These are phyloP conservation scores for Musa troglodytarum DNA, from an alignment of 176 grass and related monocot genomes.

Conservation along the genomic window DNA sequence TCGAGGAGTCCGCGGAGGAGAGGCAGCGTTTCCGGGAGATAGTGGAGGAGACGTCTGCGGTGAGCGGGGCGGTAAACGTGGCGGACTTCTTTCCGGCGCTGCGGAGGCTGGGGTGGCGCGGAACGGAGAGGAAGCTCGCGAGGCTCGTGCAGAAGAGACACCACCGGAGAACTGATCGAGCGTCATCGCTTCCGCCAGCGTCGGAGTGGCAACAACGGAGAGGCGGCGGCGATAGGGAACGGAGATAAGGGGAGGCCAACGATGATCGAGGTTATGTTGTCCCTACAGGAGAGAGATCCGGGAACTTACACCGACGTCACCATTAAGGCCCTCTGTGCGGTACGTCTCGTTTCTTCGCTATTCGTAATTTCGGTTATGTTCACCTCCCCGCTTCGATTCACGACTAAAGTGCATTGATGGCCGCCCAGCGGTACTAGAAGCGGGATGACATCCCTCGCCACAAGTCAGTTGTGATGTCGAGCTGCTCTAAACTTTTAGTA, in stretches of 20 bases:
- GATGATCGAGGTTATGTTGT: constrained; percentile 39
- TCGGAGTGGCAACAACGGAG: neutral
- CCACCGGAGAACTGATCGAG: constrained; percentile 6
- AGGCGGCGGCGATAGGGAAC: neutral
- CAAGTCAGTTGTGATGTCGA: neutral
- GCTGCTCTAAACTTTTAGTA: neutral
- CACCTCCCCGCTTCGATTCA: too few relatives aligned
- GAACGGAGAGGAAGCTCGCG: neutral
- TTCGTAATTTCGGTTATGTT: too few relatives aligned
- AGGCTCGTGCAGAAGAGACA: constrained; percentile 25
- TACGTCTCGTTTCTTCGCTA: neutral
- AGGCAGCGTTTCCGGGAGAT: constrained; percentile 27
- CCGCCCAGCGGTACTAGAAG: fast-evolving
- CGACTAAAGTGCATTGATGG: too few relatives aligned
- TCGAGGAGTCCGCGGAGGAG: constrained; percentile 4
- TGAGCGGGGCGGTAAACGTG: constrained; percentile 24
- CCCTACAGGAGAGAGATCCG: constrained; percentile 33
- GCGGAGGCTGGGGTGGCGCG: too few relatives aligned
- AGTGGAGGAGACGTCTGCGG: constrained; percentile 26
- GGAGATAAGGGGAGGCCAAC: constrained; percentile 7
- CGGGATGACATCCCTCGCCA: too few relatives aligned
- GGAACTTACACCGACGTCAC: constrained; percentile 39
- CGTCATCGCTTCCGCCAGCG: neutral
- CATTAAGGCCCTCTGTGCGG: constrained; percentile 43
- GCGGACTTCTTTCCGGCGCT: too few relatives aligned